Percentiles rank a stretch among this genome's conserved stretches.
These are phyloP conservation scores for Rhodosporidiobolus sp. DNA, from an alignment of 768 basidiomycete species.

Conservation along the genomic window DNA sequence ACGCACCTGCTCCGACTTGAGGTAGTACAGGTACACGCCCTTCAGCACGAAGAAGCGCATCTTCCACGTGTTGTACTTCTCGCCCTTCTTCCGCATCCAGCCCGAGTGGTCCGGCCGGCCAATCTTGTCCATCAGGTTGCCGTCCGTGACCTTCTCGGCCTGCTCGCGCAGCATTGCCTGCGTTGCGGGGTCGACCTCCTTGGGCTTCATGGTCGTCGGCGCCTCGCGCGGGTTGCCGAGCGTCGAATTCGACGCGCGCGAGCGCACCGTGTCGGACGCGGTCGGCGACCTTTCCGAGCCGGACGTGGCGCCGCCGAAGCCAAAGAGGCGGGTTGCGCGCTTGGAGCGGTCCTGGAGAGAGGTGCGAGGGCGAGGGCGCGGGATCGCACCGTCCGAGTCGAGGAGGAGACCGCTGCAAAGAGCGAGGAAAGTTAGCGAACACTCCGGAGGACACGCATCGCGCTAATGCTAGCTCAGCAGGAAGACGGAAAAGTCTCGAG, in stretches of 20 bases:
- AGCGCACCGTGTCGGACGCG: neutral
- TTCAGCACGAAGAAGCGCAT: slow-evolving; percentile 85
- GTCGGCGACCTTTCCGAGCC: slow-evolving; percentile 20
- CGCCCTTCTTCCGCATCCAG: slow-evolving; percentile 95
- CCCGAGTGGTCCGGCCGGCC: slow-evolving; percentile 84
- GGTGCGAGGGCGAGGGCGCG: slow-evolving; percentile 15
- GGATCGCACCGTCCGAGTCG: slow-evolving; percentile 22
- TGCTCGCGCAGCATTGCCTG: slow-evolving; percentile 25
- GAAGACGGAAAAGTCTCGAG: too few relatives aligned
- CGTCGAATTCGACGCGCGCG: slow-evolving; percentile 29
- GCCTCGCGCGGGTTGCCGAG: slow-evolving; percentile 13
- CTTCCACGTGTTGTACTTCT: slow-evolving; percentile 91
- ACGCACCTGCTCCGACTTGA: slow-evolving; percentile 61
- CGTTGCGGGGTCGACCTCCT: slow-evolving; percentile 22
- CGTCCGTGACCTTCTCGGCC: slow-evolving; percentile 11
- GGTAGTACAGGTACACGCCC: slow-evolving; percentile 81
- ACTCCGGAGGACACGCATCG: too few relatives aligned
- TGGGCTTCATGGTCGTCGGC: slow-evolving; percentile 33
- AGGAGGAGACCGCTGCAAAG: slow-evolving; percentile 14
- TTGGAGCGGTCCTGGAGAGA: slow-evolving; percentile 26
- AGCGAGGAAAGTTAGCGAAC: too few relatives aligned
- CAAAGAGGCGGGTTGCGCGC: slow-evolving; percentile 37
- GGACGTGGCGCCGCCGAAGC: slow-evolving; percentile 16
- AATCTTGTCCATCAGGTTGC: slow-evolving; percentile 80
- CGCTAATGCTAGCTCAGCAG: neutral